phyloP scores from a whole-genome alignment of 2,329 filamentous ascomycete species.

The Diaporthe sp. region DNA sequence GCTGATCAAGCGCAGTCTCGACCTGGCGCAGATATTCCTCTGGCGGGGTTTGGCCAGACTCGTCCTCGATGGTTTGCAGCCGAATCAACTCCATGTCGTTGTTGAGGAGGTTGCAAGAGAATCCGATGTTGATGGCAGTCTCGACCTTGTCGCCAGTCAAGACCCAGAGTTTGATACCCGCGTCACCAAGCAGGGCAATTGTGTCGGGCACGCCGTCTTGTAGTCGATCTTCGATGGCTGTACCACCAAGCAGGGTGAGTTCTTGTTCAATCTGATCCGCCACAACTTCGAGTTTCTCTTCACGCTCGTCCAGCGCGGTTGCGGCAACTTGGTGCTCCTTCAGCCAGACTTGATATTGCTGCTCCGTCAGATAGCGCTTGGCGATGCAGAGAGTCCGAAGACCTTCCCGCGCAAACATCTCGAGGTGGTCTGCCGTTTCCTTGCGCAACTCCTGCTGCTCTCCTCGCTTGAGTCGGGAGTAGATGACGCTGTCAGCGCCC shows the following conservation, averaged over 20 bases:
- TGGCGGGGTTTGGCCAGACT: conserved; percentile 61
- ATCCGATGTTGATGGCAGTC: conserved; percentile 99
- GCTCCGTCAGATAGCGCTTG: conserved; percentile 81
- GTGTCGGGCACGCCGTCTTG: conserved; percentile 98
- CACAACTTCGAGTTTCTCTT: conserved; percentile 92
- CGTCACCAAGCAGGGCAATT: conserved; percentile 89
- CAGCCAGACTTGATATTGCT: conserved; percentile 88
- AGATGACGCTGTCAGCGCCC: conserved; percentile 97
- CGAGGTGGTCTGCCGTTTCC: conserved; percentile 91
- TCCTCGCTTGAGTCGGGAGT: conserved; percentile 86
- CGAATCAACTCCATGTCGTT: conserved; percentile 98
- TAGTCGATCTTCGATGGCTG: conserved; percentile 95
- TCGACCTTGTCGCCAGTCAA: conserved; percentile 98
- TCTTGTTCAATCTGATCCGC: conserved; percentile 93
- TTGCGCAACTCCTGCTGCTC: conserved; percentile 88
- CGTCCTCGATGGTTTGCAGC: conserved; percentile 85
- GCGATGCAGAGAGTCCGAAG: conserved; percentile 95
- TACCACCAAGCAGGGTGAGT: conserved; percentile 88
- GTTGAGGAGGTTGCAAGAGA: conserved; percentile 96
- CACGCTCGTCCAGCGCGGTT: conserved; percentile 84
- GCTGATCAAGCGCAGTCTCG: conserved; percentile 79
- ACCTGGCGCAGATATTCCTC: conserved; percentile 69
- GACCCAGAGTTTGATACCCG: conserved; percentile 99
- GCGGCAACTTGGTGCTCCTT: conserved; percentile 90
- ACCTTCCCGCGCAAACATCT: conserved; percentile 97